Conservation (phyloP, 1,139 yeast species). For the Hansenula sp. region DNA sequence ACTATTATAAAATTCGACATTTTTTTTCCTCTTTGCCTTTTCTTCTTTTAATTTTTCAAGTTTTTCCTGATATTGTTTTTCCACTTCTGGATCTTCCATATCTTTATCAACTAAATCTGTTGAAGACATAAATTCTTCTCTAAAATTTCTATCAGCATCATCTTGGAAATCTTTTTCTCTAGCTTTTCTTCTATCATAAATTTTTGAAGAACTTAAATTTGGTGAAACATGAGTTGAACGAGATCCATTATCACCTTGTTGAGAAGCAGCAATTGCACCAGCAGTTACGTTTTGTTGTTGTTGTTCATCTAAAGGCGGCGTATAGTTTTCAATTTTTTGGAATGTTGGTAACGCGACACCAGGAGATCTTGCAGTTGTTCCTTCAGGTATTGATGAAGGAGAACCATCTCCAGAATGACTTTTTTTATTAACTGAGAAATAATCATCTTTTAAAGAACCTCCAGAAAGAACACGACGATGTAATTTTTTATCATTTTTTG, state of each 20-base stretch:
- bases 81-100: constrained; percentile 12
- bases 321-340: constrained; percentile 12
- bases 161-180: constrained; percentile 11
- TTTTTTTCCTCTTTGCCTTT: constrained; percentile 5
- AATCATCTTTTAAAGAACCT: constrained; percentile 15
- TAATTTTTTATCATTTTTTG: constrained; percentile 12
- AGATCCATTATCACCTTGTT: background rate
- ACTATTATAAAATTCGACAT: constrained; percentile 14
- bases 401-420: constrained; percentile 2
- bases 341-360: constrained; percentile 18
- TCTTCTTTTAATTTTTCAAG: constrained; percentile 11
- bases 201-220: constrained; percentile 11
- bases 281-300: background rate
- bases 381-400: background rate
- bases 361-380: constrained; percentile 4
- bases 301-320: background rate
- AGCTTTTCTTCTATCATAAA: constrained; percentile 18
- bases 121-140: constrained; percentile 11
- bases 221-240: background rate
- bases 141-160: constrained; percentile 5
- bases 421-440: constrained; percentile 7
- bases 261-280: background rate
- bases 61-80: constrained; percentile 14
- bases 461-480: constrained; percentile 22
- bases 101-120: constrained; percentile 4